Evolutionary conservation across 2,329 filamentous ascomycete species (phyloP).

Genomic region (Fusarium citri): DNA sequence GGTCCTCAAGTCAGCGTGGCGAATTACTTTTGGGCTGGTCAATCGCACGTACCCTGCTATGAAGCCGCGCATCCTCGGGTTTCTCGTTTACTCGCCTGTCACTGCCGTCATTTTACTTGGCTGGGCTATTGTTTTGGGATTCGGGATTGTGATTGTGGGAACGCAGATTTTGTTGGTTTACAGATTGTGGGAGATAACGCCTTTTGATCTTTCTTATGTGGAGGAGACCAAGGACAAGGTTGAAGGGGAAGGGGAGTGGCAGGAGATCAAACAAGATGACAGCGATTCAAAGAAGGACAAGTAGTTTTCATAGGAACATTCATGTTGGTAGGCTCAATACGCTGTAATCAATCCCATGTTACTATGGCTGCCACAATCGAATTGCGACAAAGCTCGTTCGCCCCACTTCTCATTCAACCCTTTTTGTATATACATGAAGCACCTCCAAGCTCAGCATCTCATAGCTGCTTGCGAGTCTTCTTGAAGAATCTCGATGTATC

Average conservation of each 20-base stretch:
- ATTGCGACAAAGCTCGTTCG: not conserved
- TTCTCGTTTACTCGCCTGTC: constrained; percentile 12
- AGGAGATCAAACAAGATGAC: not conserved
- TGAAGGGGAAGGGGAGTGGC: not conserved
- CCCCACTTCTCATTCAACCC: not conserved
- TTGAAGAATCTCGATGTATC: constrained; percentile 38
- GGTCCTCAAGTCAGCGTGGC: constrained; percentile 26
- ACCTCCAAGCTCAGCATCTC: not conserved
- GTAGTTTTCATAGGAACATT: too few relatives aligned
- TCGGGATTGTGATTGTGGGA: not conserved
- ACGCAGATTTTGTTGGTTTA: constrained; percentile 1
- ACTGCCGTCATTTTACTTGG: not conserved
- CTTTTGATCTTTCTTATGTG: not conserved
- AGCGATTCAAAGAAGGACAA: not conserved
- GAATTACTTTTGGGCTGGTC: constrained; percentile 8
- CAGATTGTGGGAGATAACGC: constrained; percentile 7
- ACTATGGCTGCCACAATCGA: too few relatives aligned
- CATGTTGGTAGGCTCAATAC: too few relatives aligned
- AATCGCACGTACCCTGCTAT: constrained; percentile 21
- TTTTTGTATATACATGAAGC: not conserved
- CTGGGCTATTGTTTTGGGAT: not conserved
- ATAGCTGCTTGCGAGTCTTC: constrained; percentile 20
- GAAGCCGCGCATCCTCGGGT: constrained; percentile 12
- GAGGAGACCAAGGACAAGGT: not conserved
- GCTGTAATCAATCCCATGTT: too few relatives aligned